Percentiles rank a stretch among this genome's conserved stretches.
Evolutionary conservation across 1,139 yeast genomes (phyloP).

Genomic region (Diutina sp.): DNA sequence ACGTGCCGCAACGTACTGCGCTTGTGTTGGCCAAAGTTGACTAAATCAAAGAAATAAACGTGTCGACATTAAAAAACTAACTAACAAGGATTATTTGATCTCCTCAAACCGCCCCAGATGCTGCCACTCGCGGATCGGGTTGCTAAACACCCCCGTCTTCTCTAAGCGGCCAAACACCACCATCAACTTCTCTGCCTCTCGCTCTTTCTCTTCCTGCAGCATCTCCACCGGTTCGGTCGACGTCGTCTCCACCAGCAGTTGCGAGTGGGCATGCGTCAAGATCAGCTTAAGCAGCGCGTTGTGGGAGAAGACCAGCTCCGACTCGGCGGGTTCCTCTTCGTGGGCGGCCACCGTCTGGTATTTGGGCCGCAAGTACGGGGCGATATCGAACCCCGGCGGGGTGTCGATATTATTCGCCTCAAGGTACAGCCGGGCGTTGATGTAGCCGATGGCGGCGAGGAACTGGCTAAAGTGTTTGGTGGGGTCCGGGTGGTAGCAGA

Average conservation of each 20-base stretch:
- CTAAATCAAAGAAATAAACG: background rate
- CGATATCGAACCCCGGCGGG: background rate
- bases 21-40: conserved; percentile 32
- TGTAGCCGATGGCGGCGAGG: background rate
- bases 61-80: background rate
- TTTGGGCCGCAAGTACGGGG: background rate
- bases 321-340: background rate
- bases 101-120: conserved; percentile 12
- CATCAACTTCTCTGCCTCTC: conserved; percentile 39
- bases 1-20: conserved; percentile 76
- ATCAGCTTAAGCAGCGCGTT: background rate
- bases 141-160: conserved; percentile 31
- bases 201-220: conserved; percentile 40
- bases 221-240: conserved; percentile 8
- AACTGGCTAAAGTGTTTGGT: background rate
- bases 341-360: background rate
- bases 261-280: background rate
- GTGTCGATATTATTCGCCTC: background rate
- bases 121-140: conserved; percentile 27
- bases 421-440: background rate
- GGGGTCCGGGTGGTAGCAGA: background rate
- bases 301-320: background rate
- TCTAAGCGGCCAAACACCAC: conserved; percentile 36
- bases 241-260: background rate
- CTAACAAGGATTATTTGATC: background rate